phyloP scores from a whole-genome alignment of 192 early-diverging fungal genomes.

The Coemansia sp. region DNA sequence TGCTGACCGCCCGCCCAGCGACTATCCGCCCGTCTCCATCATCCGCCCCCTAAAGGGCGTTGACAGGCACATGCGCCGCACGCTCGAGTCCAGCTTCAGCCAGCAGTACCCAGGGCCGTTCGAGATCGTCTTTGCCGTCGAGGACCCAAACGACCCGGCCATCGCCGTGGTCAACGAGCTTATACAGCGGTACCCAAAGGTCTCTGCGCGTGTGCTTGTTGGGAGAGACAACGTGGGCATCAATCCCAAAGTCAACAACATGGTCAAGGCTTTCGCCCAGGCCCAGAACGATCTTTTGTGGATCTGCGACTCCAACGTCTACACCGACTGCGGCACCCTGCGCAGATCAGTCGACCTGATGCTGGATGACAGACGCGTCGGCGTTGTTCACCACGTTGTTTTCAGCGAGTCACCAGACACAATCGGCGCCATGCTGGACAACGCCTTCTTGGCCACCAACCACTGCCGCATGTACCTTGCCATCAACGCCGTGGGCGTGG shows the following conservation, averaged over 20 bases:
- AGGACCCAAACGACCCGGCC: conserved; percentile 77
- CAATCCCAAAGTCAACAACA: conserved; percentile 97
- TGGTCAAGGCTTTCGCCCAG: conserved; percentile 76
- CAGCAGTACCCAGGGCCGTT: conserved; percentile 80
- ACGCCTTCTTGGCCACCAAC: conserved; percentile 81
- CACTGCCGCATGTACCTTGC: conserved; percentile 96
- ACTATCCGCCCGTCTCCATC: conserved; percentile 81
- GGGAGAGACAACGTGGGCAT: conserved; percentile 78
- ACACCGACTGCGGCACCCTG: conserved; percentile 72
- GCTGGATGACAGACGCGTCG: conserved; percentile 65
- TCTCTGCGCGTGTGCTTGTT: conserved; percentile 74
- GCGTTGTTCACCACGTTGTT: conserved; percentile 94
- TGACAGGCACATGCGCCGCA: conserved; percentile 78
- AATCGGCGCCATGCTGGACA: conserved; percentile 82
- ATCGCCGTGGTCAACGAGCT: conserved; percentile 71
- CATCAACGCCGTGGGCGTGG: conserved; percentile 83
- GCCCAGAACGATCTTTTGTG: conserved; percentile 88
- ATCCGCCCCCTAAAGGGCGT: conserved; percentile 93
- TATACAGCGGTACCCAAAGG: conserved; percentile 69
- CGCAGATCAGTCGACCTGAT: conserved; percentile 81
- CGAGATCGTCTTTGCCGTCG: conserved; percentile 90
- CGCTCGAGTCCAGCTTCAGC: conserved; percentile 81
- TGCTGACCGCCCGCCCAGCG: conserved; percentile 33
- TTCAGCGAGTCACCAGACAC: conserved; percentile 71
- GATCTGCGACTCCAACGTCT: conserved; percentile 93